These are phyloP conservation scores for Aspergillus quadrilineatus DNA, from an alignment of 2,329 filamentous ascomycete genomes.

Conservation along the genomic window DNA sequence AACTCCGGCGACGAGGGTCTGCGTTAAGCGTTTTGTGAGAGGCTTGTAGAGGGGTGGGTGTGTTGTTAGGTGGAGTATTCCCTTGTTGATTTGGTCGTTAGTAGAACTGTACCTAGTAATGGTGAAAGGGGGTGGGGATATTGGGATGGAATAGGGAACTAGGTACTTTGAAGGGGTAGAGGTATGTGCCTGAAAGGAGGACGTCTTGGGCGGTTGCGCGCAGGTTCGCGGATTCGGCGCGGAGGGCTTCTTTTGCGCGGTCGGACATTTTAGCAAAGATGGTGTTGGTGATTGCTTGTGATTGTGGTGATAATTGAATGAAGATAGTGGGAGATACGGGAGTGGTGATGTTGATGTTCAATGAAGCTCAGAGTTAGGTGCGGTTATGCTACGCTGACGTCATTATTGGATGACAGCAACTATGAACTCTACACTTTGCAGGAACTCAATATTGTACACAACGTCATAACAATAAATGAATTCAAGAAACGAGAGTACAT, in stretches of 20 bases:
- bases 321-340: not conserved
- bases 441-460: not conserved
- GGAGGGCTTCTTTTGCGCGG: constrained; percentile 56
- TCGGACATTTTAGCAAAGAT: constrained; percentile 39
- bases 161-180: constrained; percentile 75
- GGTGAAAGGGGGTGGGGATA: not conserved
- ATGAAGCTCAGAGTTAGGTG: not conserved
- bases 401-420: not conserved
- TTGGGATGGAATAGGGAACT: not conserved
- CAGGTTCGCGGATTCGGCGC: constrained; percentile 70
- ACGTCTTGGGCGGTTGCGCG: constrained; percentile 65
- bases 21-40: constrained; percentile 55
- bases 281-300: not conserved
- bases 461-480: not conserved
- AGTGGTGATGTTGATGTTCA: not conserved
- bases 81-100: constrained; percentile 40
- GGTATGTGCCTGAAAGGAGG: constrained; percentile 71
- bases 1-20: constrained; percentile 68
- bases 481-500: constrained; percentile 7
- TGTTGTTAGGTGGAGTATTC: constrained; percentile 59
- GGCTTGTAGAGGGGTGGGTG: constrained; percentile 61
- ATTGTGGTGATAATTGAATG: no score
- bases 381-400: not conserved
- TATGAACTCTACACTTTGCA: not conserved
- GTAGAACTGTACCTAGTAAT: not conserved